A percentile compares a stretch with the other conserved stretches of the same genome.
These are phyloP conservation scores for Populus nigra DNA, from an alignment of 345 rosid genomes.

Conservation along the genomic window DNA sequence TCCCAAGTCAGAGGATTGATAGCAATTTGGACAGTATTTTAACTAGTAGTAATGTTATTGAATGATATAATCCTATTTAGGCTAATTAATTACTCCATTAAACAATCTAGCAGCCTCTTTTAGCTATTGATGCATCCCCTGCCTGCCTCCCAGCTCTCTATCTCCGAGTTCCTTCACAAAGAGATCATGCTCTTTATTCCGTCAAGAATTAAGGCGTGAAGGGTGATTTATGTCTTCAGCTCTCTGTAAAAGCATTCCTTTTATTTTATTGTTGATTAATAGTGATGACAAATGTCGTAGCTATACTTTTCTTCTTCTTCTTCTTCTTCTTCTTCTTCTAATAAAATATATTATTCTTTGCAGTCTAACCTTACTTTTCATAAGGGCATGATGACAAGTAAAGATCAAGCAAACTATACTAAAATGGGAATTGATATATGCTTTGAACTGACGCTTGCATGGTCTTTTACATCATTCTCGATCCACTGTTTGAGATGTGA, in stretches of 20 bases:
- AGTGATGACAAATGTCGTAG: background rate
- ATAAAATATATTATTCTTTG: too few species aligned
- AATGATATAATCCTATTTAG: too few species aligned
- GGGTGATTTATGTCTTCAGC: conserved; percentile 20
- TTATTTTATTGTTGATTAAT: background rate
- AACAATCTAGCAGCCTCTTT: background rate
- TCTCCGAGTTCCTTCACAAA: background rate
- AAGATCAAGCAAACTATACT: background rate
- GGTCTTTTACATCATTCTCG: conserved; percentile 1
- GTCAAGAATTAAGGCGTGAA: conserved; percentile 15
- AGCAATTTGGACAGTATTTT: background rate
- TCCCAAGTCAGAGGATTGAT: background rate
- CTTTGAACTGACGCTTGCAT: conserved; percentile 7
- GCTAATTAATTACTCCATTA: too few species aligned
- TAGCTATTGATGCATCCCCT: background rate
- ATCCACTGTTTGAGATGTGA: background rate
- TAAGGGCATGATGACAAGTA: background rate
- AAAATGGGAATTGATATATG: background rate
- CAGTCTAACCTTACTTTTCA: background rate
- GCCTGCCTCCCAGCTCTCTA: background rate
- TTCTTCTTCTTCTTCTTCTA: background rate
- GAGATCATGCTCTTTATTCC: conserved; percentile 17
- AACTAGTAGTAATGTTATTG: background rate
- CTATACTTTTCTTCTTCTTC: background rate
- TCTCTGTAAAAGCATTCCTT: background rate